Evolutionary conservation across 805 yeast species (phyloP), one percentile per base, ranked within the genome.

Genomic region (Lachancea sp.): DNA sequence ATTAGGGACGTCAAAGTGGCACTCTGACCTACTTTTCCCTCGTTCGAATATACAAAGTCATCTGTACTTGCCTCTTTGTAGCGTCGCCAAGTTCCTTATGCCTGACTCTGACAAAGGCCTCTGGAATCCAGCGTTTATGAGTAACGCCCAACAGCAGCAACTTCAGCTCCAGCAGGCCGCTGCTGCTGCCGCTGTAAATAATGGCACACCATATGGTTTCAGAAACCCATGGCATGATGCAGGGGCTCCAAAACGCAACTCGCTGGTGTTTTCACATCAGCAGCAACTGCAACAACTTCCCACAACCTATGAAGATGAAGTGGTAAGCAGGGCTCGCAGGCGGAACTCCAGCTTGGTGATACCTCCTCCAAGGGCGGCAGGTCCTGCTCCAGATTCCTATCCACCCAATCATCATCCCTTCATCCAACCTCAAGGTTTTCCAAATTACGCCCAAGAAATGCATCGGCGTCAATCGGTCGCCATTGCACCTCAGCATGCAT

Each of bases 341-440:
- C 46, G 65, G 36, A 61, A 59, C 45, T 61, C 65, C 9, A 56
- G 62, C 25, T 34, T 65, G 29, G 52, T 69, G 8, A 48, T 63
- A 13, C 74, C 73, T 2, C 75, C 75, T 12, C 52, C 68, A 2
- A 57, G 75, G 47, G 71, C 70, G 1, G 49, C 52, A 9, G 52
- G 52, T 18, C 69, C 70, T 2, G 72, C 66, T 11, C 72, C 73
- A 4, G 60, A 58, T 18, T 63, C 66, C 7, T 58, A 51, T 26
- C 60, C 63, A 38, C 65, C 58, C 42, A 51, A 63, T n/a, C 62
- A 46, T 28, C 52, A 51, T 23, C 46, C 40, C 30, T 36, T 16
- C 28, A 8, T 17, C 24, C 43, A 43, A 31, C 45, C 22, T 39
- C 47, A 30, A 25, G 35, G 17, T 17, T 31, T 25, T 19, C 34